Evolutionary conservation across 2,329 filamentous ascomycete genomes (phyloP).

Genomic region (Ophiostoma pallidulum): DNA sequence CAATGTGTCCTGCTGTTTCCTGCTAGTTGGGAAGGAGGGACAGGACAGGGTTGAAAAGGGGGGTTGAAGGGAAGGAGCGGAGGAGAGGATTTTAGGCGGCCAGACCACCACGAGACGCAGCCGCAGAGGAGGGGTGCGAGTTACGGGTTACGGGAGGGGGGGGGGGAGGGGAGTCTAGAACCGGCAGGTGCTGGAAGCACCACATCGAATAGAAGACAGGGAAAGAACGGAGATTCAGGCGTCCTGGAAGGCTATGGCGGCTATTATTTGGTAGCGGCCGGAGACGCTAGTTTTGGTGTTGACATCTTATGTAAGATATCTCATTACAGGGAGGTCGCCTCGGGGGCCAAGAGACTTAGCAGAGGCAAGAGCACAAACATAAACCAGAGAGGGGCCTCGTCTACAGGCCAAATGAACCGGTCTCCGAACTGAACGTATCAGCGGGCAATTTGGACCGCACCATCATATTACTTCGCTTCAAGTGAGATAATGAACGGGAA

Average conservation of each 20-base stretch:
- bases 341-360: too few species aligned
- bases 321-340: too few species aligned
- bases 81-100: not conserved
- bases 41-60: not conserved
- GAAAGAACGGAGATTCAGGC: not conserved
- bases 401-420: too few species aligned
- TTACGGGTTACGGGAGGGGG: not conserved
- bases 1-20: conserved; percentile 1
- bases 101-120: too few species aligned
- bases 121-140: not conserved
- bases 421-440: too few species aligned
- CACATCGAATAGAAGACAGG: not conserved
- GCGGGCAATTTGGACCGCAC: too few species aligned
- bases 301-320: too few species aligned
- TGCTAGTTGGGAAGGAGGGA: not conserved
- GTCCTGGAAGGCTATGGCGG: not conserved
- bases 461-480: too few species aligned
- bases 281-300: too few species aligned
- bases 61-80: not conserved
- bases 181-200: too few species aligned
- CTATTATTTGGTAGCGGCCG: not conserved
- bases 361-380: too few species aligned
- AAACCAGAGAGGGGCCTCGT: too few species aligned
- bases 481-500: not conserved
- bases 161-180: not conserved